Conservation (phyloP, 2,329 filamentous ascomycete genomes). For the Chaetomium sp. region DNA sequence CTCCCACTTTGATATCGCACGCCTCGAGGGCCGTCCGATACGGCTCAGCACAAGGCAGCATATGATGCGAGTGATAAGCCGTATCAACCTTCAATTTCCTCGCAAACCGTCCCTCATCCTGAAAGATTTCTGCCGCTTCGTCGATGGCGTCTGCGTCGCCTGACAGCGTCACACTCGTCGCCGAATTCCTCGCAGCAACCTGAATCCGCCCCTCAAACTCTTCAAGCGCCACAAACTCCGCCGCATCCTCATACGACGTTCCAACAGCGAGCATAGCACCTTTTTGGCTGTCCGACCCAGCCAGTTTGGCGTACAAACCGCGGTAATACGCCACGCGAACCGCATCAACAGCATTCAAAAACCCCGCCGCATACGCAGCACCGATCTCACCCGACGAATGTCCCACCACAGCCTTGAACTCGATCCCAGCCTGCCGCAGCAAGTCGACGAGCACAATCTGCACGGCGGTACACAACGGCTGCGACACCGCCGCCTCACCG, state of each 20-base stretch:
- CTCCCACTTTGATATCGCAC: background rate
- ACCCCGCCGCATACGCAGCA: conserved; percentile 43
- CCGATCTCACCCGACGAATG: conserved; percentile 47
- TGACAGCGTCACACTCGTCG: conserved; percentile 32
- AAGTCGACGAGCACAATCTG: conserved; percentile 38
- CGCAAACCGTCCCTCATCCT: conserved; percentile 18
- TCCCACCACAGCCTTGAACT: conserved; percentile 33
- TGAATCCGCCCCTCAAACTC: conserved; percentile 26
- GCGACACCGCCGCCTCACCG: conserved; percentile 22
- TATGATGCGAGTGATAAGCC: conserved; percentile 29
- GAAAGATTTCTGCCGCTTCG: conserved; percentile 8
- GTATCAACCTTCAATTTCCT: conserved; percentile 22
- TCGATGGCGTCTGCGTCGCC: conserved; percentile 25
- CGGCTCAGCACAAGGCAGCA: conserved; percentile 18
- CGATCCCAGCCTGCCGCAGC: conserved; percentile 28
- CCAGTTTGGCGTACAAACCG: conserved; percentile 29
- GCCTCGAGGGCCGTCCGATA: conserved; percentile 15
- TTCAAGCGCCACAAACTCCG: conserved; percentile 18
- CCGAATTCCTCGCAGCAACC: conserved; percentile 32
- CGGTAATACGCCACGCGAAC: conserved; percentile 42
- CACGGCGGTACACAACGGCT: conserved; percentile 34
- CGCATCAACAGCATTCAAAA: conserved; percentile 35
- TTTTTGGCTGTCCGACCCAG: background rate
- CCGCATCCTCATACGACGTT: conserved; percentile 32
- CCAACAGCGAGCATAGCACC: conserved; percentile 46